These are phyloP conservation scores for Vitis riparia DNA, from an alignment of 164 flowering plant genomes.

Conservation along the genomic window DNA sequence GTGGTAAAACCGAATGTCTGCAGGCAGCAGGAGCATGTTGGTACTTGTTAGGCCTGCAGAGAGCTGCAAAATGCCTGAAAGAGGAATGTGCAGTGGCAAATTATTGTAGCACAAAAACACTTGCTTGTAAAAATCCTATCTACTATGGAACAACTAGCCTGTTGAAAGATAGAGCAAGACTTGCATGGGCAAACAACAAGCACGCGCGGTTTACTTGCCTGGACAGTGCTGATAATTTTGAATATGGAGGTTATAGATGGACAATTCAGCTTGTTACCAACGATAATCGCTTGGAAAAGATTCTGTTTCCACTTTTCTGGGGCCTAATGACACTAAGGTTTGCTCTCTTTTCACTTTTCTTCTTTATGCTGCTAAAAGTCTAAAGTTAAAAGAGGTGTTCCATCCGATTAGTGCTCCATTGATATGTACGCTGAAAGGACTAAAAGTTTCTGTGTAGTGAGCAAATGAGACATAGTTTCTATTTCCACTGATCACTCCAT, in stretches of 20 bases:
- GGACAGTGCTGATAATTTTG: conserved; percentile 42
- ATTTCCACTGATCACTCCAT: too few relatives aligned
- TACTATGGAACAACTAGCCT: conserved; percentile 59
- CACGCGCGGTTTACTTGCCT: conserved; percentile 59
- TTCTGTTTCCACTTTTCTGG: conserved; percentile 93
- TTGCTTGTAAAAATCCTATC: conserved; percentile 67
- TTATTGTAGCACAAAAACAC: conserved; percentile 43
- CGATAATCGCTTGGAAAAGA: conserved; percentile 76
- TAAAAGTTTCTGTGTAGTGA: too few relatives aligned
- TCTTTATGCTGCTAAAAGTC: too few relatives aligned
- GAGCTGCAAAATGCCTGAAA: conserved; percentile 72
- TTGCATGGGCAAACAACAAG: conserved; percentile 63
- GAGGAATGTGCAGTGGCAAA: conserved; percentile 47
- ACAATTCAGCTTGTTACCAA: conserved; percentile 79
- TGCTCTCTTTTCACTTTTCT: conserved; percentile 11
- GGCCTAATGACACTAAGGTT: conserved; percentile 96
- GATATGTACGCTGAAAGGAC: too few relatives aligned
- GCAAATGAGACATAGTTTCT: too few relatives aligned
- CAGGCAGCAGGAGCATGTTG: conserved; percentile 99
- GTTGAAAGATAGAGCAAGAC: conserved; percentile 40
- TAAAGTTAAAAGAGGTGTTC: too few relatives aligned
- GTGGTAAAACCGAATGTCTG: not conserved
- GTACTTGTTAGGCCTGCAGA: conserved; percentile 90
- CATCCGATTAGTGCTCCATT: too few relatives aligned
- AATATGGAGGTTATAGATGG: conserved; percentile 89